Base-by-base conservation (phyloP, 2,329 filamentous ascomycete species). In the Aspergillus intermedius region DNA sequence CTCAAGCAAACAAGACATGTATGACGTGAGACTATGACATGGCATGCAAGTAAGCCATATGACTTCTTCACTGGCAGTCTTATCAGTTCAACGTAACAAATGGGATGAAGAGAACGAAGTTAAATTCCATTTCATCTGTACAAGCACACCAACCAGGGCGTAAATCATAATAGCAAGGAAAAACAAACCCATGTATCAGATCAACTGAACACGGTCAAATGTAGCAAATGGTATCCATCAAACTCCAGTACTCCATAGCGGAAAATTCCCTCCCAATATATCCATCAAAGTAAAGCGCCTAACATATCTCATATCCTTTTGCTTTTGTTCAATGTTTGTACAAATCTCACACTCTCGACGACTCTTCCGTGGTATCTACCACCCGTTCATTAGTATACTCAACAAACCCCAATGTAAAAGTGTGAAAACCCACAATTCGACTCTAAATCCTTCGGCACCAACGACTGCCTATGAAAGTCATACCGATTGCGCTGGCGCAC, bases 401-500 rank as follows among this genome's bases (percentile, higher is more conserved):
- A 40, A 17, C n/a, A 40, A 40, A 19, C 37, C 17, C 17, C 17
- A 3, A 3, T 19, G 17, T 3, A 19, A 19, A 19, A 19, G 17
- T 19, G 17, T 19, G 17, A 19, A 22, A 22, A 30, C 58, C 9
- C 55, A 62, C 60, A 59, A 42, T 49, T 53, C 10, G 60, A 58
- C 37, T 62, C 60, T 4, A 60, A 22, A 30, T 62, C 60, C 22
- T 42, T 50, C 2, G 35, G 25, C n/a, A 45, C 19, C 40, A 55
- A 42, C 5, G 60, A 60, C 37, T 60, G 58, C 7, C 54, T 55
- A 10, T 53, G 58, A 15, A 64, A 54, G 35, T 54, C 30, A 0
- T 54, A 50, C 15, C 61, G 51, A 19, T 61, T 65, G 39, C 60
- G 54, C 49, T 61, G 39, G 3, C 65, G 60, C 22, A 67, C 57